A percentile compares a stretch with the other conserved stretches of the same genome.
These are phyloP conservation scores for Orychophragmus violaceus DNA, from an alignment of 345 rosid species.

Conservation along the genomic window DNA sequence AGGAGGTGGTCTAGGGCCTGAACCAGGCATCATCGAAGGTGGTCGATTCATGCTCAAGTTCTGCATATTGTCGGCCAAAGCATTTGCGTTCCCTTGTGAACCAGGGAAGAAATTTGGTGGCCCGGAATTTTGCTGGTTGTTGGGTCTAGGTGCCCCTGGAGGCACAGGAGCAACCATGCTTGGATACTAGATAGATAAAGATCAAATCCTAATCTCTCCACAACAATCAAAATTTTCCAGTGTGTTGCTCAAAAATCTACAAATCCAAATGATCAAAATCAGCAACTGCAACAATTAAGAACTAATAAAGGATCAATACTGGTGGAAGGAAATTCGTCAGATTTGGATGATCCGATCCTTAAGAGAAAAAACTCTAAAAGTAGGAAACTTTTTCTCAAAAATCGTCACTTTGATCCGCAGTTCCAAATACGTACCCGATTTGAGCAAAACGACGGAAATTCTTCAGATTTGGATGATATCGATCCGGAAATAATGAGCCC, in stretches of 20 bases:
- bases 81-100: conserved; percentile 36
- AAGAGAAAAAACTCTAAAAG: not conserved
- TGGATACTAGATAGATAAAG: conserved; percentile 9
- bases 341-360: not conserved
- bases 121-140: conserved; percentile 32
- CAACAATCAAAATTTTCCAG: not conserved
- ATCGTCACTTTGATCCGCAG: not conserved
- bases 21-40: conserved; percentile 34
- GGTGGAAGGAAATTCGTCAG: not conserved
- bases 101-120: conserved; percentile 46
- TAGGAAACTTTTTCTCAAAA: not conserved
- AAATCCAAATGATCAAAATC: conserved; percentile 9
- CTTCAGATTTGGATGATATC: conserved; percentile 9
- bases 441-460: not conserved
- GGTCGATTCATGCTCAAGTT: conserved; percentile 61
- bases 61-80: conserved; percentile 55
- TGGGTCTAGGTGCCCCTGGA: conserved; percentile 85
- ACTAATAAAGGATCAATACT: not conserved
- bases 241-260: conserved; percentile 8
- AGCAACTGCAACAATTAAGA: not conserved
- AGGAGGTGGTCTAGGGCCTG: conserved; percentile 51
- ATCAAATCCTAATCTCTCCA: conserved; percentile 18
- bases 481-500: not conserved
- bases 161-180: conserved; percentile 80
- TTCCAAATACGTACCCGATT: not conserved